Percentiles rank a stretch among this genome's conserved stretches.
phyloP scores from a whole-genome alignment of 331 rosid genomes.

The Stylosanthes scabra region DNA sequence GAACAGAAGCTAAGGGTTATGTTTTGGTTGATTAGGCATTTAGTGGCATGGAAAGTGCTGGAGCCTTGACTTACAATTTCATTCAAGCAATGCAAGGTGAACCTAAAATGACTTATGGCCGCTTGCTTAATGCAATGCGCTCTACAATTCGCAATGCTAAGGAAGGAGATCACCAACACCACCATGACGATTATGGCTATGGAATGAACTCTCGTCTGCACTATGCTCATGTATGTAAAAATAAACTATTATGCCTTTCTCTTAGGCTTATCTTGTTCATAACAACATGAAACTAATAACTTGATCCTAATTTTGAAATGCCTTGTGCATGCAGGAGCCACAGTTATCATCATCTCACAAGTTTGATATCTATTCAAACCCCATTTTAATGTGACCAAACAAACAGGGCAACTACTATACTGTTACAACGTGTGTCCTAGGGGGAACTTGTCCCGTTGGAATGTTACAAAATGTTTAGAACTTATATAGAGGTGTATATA shows the following conservation, averaged over 20 bases:
- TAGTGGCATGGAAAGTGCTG: constrained; percentile 38
- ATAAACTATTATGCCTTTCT: too few species aligned
- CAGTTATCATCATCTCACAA: constrained; percentile 44
- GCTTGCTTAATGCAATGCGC: constrained; percentile 54
- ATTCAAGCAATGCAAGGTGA: constrained; percentile 60
- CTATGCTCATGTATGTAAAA: constrained; percentile 59
- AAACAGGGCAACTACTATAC: background rate
- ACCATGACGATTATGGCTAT: constrained; percentile 30
- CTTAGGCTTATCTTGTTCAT: background rate
- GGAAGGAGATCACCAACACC: constrained; percentile 35
- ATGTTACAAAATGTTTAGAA: too few species aligned
- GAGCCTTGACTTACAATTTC: constrained; percentile 69
- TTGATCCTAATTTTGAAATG: constrained; percentile 31
- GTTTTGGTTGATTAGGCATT: constrained; percentile 47
- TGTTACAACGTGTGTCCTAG: too few species aligned
- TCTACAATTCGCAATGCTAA: constrained; percentile 45
- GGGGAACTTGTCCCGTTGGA: too few species aligned
- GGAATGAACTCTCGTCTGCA: constrained; percentile 38
- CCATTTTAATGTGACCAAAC: constrained; percentile 29
- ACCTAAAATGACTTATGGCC: constrained; percentile 58
- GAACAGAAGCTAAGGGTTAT: too few species aligned
- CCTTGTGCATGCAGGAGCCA: constrained; percentile 63
- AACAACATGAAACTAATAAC: background rate
- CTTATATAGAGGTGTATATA: too few species aligned
- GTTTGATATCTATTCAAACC: constrained; percentile 41